Conservation (phyloP, 2,329 filamentous ascomycete genomes). For the Gnomoniopsis smithogilvyi region DNA sequence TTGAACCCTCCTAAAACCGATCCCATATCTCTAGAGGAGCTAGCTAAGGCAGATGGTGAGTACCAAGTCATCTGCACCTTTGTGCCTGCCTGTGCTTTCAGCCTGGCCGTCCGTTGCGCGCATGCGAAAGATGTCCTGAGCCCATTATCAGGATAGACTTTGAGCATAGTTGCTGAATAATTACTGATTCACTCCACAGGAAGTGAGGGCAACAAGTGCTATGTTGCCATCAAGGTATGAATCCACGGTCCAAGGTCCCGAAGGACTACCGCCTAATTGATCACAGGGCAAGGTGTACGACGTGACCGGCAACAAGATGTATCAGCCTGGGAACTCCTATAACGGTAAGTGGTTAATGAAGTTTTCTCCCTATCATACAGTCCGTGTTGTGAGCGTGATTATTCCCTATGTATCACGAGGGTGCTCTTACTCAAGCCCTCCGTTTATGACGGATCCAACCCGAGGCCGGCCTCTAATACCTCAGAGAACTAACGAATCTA, state of each 20-base stretch:
- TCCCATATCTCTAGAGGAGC: constrained; percentile 73
- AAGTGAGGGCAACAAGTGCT: constrained; percentile 60
- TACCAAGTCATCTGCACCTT: constrained; percentile 7
- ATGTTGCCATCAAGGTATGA: constrained; percentile 66
- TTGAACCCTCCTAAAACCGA: constrained; percentile 86
- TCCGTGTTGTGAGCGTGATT: background rate
- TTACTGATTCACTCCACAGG: constrained; percentile 41
- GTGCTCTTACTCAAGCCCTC: background rate
- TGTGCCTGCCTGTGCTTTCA: background rate
- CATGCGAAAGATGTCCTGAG: background rate
- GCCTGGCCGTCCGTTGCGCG: background rate
- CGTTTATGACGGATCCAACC: background rate
- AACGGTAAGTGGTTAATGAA: constrained; percentile 58
- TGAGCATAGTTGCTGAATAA: background rate
- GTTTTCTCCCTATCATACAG: background rate
- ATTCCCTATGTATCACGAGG: background rate
- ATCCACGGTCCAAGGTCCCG: constrained; percentile 33
- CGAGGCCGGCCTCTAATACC: background rate
- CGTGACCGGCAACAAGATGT: constrained; percentile 84
- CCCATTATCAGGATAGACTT: background rate
- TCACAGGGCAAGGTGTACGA: constrained; percentile 86
- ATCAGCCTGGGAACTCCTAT: constrained; percentile 79
- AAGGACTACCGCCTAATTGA: constrained; percentile 46
- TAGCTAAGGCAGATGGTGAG: constrained; percentile 81
- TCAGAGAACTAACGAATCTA: background rate